Evolutionary conservation across 2,329 filamentous ascomycete species (phyloP).

Genomic region (Bipolaris cookei): DNA sequence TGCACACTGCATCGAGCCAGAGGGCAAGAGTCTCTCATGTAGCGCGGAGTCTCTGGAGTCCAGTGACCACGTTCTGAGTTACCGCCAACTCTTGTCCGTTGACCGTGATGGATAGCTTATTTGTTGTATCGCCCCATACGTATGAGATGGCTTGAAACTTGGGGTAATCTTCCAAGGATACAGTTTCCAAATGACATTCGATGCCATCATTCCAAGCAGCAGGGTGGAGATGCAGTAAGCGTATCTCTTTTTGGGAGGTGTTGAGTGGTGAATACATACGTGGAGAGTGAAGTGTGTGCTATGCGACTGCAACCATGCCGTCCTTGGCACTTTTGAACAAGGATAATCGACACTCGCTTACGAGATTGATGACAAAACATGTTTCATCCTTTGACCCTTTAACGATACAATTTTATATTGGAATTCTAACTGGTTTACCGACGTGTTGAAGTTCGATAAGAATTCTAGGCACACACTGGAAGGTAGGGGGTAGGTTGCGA

Average conservation of each 20-base stretch:
- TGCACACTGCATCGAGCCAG: slow-evolving; percentile 20
- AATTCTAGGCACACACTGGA: no score
- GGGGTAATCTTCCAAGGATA: slow-evolving; percentile 7
- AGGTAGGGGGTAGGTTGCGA: no score
- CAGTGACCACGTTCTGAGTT: slow-evolving; percentile 2
- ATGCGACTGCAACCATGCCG: background rate
- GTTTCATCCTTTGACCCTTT: background rate
- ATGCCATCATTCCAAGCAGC: background rate
- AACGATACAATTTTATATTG: background rate
- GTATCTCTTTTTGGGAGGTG: slow-evolving; percentile 3
- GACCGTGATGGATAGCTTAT: background rate
- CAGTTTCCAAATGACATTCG: background rate
- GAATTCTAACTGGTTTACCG: no score
- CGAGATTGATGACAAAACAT: no score
- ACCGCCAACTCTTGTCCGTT: background rate
- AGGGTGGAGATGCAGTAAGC: slow-evolving; percentile 4
- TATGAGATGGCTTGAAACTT: slow-evolving; percentile 11
- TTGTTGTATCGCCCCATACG: background rate
- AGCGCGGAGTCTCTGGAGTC: background rate
- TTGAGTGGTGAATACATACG: slow-evolving; percentile 5
- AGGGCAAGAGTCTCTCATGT: background rate
- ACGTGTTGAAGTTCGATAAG: no score
- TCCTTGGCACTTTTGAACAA: background rate
- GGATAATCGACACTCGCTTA: no score
- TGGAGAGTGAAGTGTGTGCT: background rate